Evolutionary conservation across 2,329 filamentous ascomycete species (phyloP).

Genomic region (Colletotrichum sp.): DNA sequence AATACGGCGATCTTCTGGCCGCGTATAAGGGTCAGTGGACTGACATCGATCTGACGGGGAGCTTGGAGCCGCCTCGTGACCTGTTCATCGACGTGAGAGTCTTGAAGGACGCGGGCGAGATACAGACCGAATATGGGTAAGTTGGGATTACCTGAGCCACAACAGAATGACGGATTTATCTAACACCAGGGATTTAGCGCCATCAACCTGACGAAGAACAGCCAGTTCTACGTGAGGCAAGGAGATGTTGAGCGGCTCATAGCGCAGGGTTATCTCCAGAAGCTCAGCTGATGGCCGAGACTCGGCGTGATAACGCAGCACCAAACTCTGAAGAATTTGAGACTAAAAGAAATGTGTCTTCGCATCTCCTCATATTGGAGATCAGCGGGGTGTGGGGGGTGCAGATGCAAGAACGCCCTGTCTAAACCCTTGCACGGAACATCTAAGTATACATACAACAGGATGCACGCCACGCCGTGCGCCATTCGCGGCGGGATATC

Average conservation of each 20-base stretch:
- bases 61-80: slow-evolving; percentile 90
- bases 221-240: slow-evolving; percentile 95
- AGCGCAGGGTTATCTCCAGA: slow-evolving; percentile 92
- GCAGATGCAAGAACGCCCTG: background rate
- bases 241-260: slow-evolving; percentile 96
- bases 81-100: slow-evolving; percentile 97
- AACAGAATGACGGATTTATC: slow-evolving; percentile 18
- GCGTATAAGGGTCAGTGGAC: slow-evolving; percentile 99
- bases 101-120: slow-evolving; percentile 95
- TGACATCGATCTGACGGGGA: slow-evolving; percentile 93
- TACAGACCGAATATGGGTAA: slow-evolving; percentile 98
- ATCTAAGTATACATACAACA: background rate
- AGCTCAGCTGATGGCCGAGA: slow-evolving; percentile 69
- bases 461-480: background rate
- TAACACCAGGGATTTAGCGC: slow-evolving; percentile 58
- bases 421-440: background rate
- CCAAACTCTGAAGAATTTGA: background rate
- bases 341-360: background rate
- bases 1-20: slow-evolving; percentile 91
- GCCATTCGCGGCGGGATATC: background rate
- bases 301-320: background rate
- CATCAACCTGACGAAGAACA: slow-evolving; percentile 97
- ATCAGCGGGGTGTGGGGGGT: background rate
- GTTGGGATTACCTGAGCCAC: slow-evolving; percentile 34
- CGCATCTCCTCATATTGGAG: background rate